Conservation (phyloP, 192 early-diverging fungal genomes). For the Entomortierella lignicola region DNA sequence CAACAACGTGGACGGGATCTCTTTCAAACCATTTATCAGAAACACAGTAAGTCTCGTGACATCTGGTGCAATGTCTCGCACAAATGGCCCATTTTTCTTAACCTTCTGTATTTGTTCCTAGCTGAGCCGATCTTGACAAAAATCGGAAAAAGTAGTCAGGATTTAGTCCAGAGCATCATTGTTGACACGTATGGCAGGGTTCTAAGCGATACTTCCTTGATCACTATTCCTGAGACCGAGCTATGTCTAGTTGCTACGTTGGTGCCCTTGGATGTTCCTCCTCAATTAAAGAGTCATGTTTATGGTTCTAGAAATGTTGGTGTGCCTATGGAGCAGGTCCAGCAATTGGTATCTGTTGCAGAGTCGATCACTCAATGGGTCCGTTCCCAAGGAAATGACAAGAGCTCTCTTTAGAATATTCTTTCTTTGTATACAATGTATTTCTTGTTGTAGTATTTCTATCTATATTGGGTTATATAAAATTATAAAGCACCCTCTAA, state of each 20-base stretch:
- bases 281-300: slow-evolving; percentile 44
- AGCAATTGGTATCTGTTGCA: slow-evolving; percentile 35
- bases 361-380: slow-evolving; percentile 35
- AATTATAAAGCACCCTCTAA: slow-evolving; percentile 28
- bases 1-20: slow-evolving; percentile 28
- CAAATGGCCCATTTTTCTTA: too few species aligned
- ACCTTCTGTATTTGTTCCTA: too few species aligned
- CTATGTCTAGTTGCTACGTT: slow-evolving; percentile 39
- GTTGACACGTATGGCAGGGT: slow-evolving; percentile 35
- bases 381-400: slow-evolving; percentile 25
- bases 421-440: neutral
- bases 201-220: slow-evolving; percentile 23
- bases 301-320: slow-evolving; percentile 43
- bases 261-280: slow-evolving; percentile 33
- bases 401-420: slow-evolving; percentile 35
- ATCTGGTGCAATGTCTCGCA: too few species aligned
- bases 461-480: neutral
- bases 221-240: slow-evolving; percentile 30
- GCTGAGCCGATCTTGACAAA: slow-evolving; percentile 40
- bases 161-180: slow-evolving; percentile 31
- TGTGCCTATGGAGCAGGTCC: slow-evolving; percentile 47
- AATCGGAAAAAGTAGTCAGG: slow-evolving; percentile 43
- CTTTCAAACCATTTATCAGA: slow-evolving; percentile 41
- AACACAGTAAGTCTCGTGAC: slow-evolving; percentile 29
- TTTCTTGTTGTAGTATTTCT: neutral